Percentiles rank a stretch among this genome's conserved stretches.
Conservation (phyloP, 2,329 filamentous ascomycete genomes). For the Phaeomoniella chlamydospora region DNA sequence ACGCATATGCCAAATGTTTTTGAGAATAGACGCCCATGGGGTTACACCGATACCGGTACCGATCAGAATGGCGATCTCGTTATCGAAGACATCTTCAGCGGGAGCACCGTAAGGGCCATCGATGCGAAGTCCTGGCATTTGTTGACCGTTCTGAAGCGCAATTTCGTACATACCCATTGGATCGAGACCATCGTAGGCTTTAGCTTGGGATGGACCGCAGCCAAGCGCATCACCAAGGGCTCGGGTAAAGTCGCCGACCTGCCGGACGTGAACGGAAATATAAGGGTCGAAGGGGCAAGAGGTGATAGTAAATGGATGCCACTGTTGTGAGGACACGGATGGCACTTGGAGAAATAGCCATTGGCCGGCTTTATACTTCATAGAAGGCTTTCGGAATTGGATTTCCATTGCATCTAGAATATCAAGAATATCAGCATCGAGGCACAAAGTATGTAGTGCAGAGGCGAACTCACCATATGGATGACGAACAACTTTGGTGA, state of each 20-base stretch:
- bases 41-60: constrained; percentile 75
- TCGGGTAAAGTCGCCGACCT: constrained; percentile 91
- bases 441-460: neutral
- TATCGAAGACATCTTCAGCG: constrained; percentile 95
- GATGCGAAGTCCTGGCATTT: constrained; percentile 79
- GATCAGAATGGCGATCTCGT: constrained; percentile 64
- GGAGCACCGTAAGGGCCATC: constrained; percentile 95
- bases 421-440: neutral
- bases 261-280: constrained; percentile 83
- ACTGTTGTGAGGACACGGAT: constrained; percentile 75
- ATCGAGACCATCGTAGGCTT: constrained; percentile 81
- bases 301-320: constrained; percentile 98
- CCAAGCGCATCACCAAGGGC: constrained; percentile 93
- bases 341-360: constrained; percentile 96
- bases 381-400: constrained; percentile 88
- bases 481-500: constrained; percentile 87
- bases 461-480: constrained; percentile 57
- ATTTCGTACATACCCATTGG: constrained; percentile 97
- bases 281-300: constrained; percentile 95
- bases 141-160: constrained; percentile 79
- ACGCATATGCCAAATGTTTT: constrained; percentile 97
- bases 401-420: constrained; percentile 77
- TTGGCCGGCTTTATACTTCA: constrained; percentile 96
- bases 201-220: constrained; percentile 71
- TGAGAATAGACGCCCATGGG: constrained; percentile 77